Evolutionary conservation across 345 rosid species (phyloP).

Genomic region (Arabidopsis thaliana): TAIR10.1 NC_003074.8:11835001-11835500

Average conservation of each 20-base stretch:
- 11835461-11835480: no score
- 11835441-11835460: no score
- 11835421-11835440: no score
- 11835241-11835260: neutral
- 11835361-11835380: conserved; percentile 24
- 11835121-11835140: conserved; percentile 6
- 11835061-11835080: no score
- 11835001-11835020: no score
- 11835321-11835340: conserved; percentile 8
- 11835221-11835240: neutral
- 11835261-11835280: neutral
- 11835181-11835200: neutral
- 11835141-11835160: conserved; percentile 30
- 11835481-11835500: no score
- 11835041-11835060: no score
- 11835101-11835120: neutral
- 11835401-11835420: no score
- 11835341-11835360: conserved; percentile 24
- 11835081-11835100: no score
- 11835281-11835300: conserved; percentile 30
- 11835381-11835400: neutral
- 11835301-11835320: conserved; percentile 12
- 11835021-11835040: no score
- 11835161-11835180: conserved; percentile 19
- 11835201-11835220: neutral